A percentile compares a stretch with the other conserved stretches of the same genome.
Evolutionary conservation across 768 basidiomycete species (phyloP).

Genomic region (Chalciporus sphaerocephalus): DNA sequence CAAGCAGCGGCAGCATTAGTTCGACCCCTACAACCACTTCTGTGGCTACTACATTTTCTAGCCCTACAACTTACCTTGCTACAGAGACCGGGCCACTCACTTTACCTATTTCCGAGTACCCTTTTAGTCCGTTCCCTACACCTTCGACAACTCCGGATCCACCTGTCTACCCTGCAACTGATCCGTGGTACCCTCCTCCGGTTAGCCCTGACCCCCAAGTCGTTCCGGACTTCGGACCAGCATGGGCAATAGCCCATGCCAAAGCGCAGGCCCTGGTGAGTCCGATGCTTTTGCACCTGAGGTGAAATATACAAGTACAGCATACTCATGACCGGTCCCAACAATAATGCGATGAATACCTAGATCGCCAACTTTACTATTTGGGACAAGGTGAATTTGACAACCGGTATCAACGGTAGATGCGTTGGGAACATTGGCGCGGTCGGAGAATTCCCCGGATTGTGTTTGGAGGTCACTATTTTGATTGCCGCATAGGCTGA

Average conservation of each 20-base stretch:
- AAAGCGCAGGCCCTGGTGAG: conserved; percentile 52
- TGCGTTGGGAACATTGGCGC: conserved; percentile 69
- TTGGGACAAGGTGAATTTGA: conserved; percentile 35
- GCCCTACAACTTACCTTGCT: conserved; percentile 4
- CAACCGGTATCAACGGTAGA: conserved; percentile 37
- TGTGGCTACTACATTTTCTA: not conserved
- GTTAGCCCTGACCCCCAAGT: conserved; percentile 35
- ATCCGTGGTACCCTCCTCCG: conserved; percentile 50
- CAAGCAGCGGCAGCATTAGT: not conserved
- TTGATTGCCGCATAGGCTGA: not conserved
- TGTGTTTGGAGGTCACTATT: conserved; percentile 61
- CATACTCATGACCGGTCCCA: no score
- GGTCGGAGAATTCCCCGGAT: conserved; percentile 54
- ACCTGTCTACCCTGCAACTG: conserved; percentile 46
- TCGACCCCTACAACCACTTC: not conserved
- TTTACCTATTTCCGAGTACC: conserved; percentile 34
- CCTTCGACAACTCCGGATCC: conserved; percentile 48
- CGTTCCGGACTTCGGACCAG: conserved; percentile 36
- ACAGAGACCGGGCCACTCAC: conserved; percentile 23
- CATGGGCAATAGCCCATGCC: conserved; percentile 51
- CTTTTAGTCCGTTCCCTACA: conserved; percentile 54
- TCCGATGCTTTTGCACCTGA: no score
- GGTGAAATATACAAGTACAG: no score
- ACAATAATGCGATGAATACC: no score
- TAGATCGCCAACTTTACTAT: conserved; percentile 45